Evolutionary conservation across 2,329 filamentous ascomycete genomes (phyloP), one percentile per base, ranked within the genome.

Genomic region (Lecanicillium sp.): DNA sequence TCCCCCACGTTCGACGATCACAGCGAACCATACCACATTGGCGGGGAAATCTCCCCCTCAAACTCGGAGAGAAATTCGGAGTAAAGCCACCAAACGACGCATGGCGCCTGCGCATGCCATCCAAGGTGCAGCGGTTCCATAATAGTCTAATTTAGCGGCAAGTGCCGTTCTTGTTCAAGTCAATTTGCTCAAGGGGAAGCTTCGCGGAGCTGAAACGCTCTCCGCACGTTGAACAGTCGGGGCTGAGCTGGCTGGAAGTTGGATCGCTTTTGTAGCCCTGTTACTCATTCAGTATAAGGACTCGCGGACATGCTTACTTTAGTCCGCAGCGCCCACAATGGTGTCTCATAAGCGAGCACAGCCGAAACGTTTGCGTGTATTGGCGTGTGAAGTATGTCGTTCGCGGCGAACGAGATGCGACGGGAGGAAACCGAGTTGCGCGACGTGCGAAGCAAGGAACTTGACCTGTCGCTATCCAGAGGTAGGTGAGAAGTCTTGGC

Each of bases 351-450:
- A 30, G 9, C 29, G 37, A 29, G n/a, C 19, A n/a, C 37, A 40
- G 17, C 14, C 19, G 19, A 27, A 31, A 18, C 18, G 31, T 9
- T 18, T 36, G n/a, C 39, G 39, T 25, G 33, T 37, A 13, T 17
- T 43, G n/a, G 41, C 41, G 4, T 43, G 41, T 29, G 41, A 43
- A 22, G 29, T 29, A 5, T 43, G 41, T 22, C 36, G 41, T 6
- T 14, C 25, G 13, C 41, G 41, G 17, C 19, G 41, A 19, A 43
- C 41, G 16, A 39, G 37, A 36, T 43, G 41, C 19, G 41, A 43
- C 19, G 41, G 41, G 7, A 31, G 33, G 9, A 39, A 33, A 15
- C 41, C 41, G 6, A 29, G 18, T 3, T 43, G 41, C 25, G 29
- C 35, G 16, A 35, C 33, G 5, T 43, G 41, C 29, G 20, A 33